Conservation (phyloP, 768 basidiomycete genomes). For the Kwoniella sp. region DNA sequence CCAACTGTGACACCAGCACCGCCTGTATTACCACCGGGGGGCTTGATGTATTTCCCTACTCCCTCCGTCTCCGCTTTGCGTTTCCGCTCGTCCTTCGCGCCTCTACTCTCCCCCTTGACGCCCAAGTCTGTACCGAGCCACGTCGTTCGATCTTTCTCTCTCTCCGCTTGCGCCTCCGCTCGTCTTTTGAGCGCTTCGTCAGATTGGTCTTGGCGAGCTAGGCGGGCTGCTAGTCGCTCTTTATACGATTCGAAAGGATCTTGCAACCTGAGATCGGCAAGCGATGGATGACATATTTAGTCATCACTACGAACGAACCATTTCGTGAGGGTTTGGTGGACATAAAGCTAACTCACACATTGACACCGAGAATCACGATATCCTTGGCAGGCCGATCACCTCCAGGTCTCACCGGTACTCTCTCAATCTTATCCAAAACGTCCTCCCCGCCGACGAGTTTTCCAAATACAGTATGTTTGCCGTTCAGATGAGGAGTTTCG, state of each 20-base stretch:
- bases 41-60: slow-evolving; percentile 48
- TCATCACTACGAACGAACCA: not conserved
- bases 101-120: slow-evolving; percentile 48
- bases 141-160: slow-evolving; percentile 58
- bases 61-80: slow-evolving; percentile 33
- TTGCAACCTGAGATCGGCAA: slow-evolving; percentile 58
- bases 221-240: slow-evolving; percentile 62
- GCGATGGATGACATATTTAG: not conserved
- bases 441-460: slow-evolving; percentile 96
- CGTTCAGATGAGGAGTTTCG: slow-evolving; percentile 79
- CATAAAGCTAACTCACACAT: slow-evolving; percentile 66
- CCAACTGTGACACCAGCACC: not conserved
- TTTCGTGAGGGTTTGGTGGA: not conserved
- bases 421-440: slow-evolving; percentile 80
- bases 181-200: slow-evolving; percentile 61
- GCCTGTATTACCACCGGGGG: slow-evolving; percentile 6
- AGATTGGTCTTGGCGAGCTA: slow-evolving; percentile 64
- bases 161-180: slow-evolving; percentile 59
- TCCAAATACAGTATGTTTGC: slow-evolving; percentile 94
- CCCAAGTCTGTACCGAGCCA: slow-evolving; percentile 55
- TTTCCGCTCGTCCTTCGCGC: slow-evolving; percentile 31
- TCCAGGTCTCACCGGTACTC: slow-evolving; percentile 75
- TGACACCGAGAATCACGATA: slow-evolving; percentile 79
- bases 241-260: slow-evolving; percentile 97
- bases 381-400: slow-evolving; percentile 77